Base-by-base conservation (phyloP, 192 early-diverging fungal genomes). In the Allomyces arbusculus region DNA sequence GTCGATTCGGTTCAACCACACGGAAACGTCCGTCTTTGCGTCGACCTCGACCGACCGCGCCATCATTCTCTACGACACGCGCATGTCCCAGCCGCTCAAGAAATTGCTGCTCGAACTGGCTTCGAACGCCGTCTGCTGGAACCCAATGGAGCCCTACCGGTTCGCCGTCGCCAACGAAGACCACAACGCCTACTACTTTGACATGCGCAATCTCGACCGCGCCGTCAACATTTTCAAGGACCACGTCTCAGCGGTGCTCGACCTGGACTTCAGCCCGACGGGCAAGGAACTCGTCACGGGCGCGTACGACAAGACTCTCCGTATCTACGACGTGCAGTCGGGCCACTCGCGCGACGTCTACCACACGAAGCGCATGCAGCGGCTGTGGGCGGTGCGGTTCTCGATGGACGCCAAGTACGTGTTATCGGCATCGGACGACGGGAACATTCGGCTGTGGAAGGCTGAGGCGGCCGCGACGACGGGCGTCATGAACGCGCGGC, bases 291-390 rank as follows among this genome's bases (percentile, higher is more conserved):
- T 99, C 71, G 92, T 95, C 22, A 92, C 91, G 61, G 96, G 90
- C 65, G 83, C 87, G n/a, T 99, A 97, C 71, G 96, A 99, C 73
- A 84, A 87, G 45, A 88, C 94, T 0, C 68, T 99, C 23, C 84
- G 95, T 26, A 84, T 99, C 24, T 99, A 86, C 78, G 82, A 88
- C 55, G 81, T 82, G 5, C 74, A 83, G 25, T 75, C 82, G 9
- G 92, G 92, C 16, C 88, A 91, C 73, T 85, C 82, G 64, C 83
- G 90, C 45, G 96, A 97, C 71, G 81, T 92, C 40, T 99, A 99
- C 76, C 92, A 96, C 77, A 91, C 94, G 11, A 92, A 95, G 76
- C 90, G 96, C 64, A 99, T 99, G 96, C 96, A 97, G 74, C 80
- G 87, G 20, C 84, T 96, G 28, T 97, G 95, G 71, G 88, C 87